A percentile compares a stretch with the other conserved stretches of the same genome.
Evolutionary conservation across 1,284 basidiomycete genomes (phyloP).

Genomic region (Ustilago bromivora): DNA sequence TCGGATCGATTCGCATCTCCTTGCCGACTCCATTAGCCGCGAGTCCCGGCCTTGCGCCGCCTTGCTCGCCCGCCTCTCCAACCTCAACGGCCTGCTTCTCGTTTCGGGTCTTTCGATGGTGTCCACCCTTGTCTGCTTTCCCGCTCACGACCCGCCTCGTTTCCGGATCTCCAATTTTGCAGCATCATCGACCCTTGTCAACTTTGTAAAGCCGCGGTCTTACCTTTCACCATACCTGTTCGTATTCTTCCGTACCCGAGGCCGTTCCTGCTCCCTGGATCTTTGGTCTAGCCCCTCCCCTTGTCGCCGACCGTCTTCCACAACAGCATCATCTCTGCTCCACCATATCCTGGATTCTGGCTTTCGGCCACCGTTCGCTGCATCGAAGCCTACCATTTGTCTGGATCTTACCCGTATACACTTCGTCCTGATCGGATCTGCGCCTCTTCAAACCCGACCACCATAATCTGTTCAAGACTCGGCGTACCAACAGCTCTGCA

Average conservation of each 20-base stretch:
- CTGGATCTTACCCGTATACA: conserved; percentile 12
- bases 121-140: background rate
- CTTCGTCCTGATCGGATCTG: conserved; percentile 7
- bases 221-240: background rate
- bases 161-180: background rate
- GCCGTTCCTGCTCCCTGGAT: conserved; percentile 12
- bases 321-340: background rate
- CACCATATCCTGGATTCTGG: background rate
- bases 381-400: background rate
- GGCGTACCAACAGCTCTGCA: background rate
- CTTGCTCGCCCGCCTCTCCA: too few relatives aligned
- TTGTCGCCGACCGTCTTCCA: background rate
- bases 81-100: background rate
- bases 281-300: conserved; percentile 16
- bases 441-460: background rate
- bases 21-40: too few relatives aligned
- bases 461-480: background rate
- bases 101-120: background rate
- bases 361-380: background rate
- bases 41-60: too few relatives aligned
- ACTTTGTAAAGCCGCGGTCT: conserved; percentile 2
- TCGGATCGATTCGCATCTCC: background rate
- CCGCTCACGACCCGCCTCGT: background rate
- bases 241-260: conserved; percentile 7
- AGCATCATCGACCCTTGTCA: background rate